Base-by-base conservation (phyloP, 257 asterid genomes). In the Nyctanthes arbortristis region DNA sequence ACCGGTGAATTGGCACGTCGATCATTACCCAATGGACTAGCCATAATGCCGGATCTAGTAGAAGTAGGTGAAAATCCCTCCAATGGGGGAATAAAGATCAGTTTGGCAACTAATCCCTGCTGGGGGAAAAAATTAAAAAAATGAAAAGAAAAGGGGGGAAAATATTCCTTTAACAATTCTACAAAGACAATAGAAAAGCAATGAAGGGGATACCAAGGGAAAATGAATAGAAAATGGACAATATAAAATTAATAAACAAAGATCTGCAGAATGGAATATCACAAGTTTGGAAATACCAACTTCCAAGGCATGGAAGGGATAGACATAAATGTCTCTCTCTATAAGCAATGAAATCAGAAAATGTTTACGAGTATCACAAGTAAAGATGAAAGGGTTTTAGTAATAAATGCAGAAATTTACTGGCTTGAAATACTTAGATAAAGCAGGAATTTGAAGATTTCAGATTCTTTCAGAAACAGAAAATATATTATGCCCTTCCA, bases 31-130 rank as follows among this genome's bases (percentile, higher is more conserved):
- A 75, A 36, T 61, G 71, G 85, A 68, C 83, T 79, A 34, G 88
- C 86, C 82, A 93, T 91, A 70, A 91, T 83, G 86, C 99, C 89
- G 64, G 96, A 80, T 82, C 97, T 80, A 25, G 87, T 82, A 63
- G 95, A 85, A 84, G 73, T 93, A 39, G 97, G 96, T 35, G 95
- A 93, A 80, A 93, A 89, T 31, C 96, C 99, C 62, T 93, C 99
- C 96, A 95, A 91, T 30, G 96, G 95, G 69, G 96, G 96, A 73
- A 89, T 88, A 69, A 89, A 89, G 63, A 93, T 91, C 78, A 93
- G 84, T 80, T 93, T 93, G 37, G 93, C 96, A 77, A 91, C 89
- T 65, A 91, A 65, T 35, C 99, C 99, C 99, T 93, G 89, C 77
- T 29, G 24, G 4, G 39, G 2, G 13, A 56, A 14, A 5, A 24